These are phyloP conservation scores for Blastobotrys petasosporus DNA, from an alignment of 1,139 yeast species.

Conservation along the genomic window DNA sequence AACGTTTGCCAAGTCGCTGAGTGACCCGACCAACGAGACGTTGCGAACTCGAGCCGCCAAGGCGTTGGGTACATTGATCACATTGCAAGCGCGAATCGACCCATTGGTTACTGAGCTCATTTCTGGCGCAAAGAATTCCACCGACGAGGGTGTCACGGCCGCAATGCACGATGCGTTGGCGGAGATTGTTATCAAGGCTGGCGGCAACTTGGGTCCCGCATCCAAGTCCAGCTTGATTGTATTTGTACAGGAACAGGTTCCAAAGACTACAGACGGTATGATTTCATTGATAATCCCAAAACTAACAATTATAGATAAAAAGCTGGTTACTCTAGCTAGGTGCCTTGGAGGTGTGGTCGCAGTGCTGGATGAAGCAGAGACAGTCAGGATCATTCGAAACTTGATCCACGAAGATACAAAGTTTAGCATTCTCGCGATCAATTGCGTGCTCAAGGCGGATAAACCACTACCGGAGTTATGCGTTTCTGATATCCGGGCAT, in stretches of 20 bases:
- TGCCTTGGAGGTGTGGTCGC: conserved; percentile 72
- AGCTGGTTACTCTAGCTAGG: conserved; percentile 60
- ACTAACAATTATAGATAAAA: conserved; percentile 10
- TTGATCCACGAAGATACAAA: conserved; percentile 35
- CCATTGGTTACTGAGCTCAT: conserved; percentile 83
- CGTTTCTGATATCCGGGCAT: conserved; percentile 42
- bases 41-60: conserved; percentile 82
- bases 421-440: conserved; percentile 67
- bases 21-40: conserved; percentile 65
- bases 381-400: conserved; percentile 47
- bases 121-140: conserved; percentile 58
- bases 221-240: conserved; percentile 65
- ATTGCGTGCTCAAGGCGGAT: conserved; percentile 74
- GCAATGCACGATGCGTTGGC: conserved; percentile 83
- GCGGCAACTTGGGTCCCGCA: conserved; percentile 65
- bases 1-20: conserved; percentile 86
- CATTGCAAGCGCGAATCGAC: conserved; percentile 89
- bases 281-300: background rate
- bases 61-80: conserved; percentile 82
- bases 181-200: conserved; percentile 79
- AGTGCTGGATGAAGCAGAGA: conserved; percentile 61
- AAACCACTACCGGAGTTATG: conserved; percentile 44
- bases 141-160: conserved; percentile 63
- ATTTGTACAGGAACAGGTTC: conserved; percentile 55
- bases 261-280: conserved; percentile 14